phyloP scores from a whole-genome alignment of 2,329 filamentous ascomycete genomes.

The Arthroderma sp. region DNA sequence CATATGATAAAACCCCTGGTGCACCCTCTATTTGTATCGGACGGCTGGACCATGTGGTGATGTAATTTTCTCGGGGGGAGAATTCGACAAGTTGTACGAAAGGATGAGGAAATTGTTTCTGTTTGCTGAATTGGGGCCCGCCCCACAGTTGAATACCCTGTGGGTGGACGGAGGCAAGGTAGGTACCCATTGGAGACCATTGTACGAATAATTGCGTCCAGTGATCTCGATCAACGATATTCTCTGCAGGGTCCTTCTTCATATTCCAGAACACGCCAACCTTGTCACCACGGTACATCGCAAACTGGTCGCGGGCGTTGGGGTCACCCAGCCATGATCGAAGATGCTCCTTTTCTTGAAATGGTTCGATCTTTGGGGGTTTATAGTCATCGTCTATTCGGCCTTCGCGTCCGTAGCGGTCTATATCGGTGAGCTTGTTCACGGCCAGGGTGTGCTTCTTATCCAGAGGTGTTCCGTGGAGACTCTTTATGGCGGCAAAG shows the following conservation, averaged over 20 bases:
- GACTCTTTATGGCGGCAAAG: constrained; percentile 72
- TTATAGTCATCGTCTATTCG: constrained; percentile 85
- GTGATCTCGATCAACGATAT: constrained; percentile 78
- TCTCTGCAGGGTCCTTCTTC: constrained; percentile 80
- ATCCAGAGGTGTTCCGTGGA: constrained; percentile 79
- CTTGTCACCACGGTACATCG: constrained; percentile 81
- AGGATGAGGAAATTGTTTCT: constrained; percentile 87
- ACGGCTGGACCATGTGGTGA: constrained; percentile 92
- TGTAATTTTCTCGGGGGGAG: constrained; percentile 81
- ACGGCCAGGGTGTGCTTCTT: constrained; percentile 92
- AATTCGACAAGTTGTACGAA: constrained; percentile 94
- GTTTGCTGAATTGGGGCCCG: constrained; percentile 73
- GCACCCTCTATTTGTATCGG: constrained; percentile 86
- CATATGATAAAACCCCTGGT: constrained; percentile 68
- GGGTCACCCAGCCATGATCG: constrained; percentile 85
- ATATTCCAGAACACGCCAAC: constrained; percentile 98
- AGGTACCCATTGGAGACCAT: constrained; percentile 94
- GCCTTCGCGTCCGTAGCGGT: constrained; percentile 88
- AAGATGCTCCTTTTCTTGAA: constrained; percentile 85
- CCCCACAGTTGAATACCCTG: constrained; percentile 98
- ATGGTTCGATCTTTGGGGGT: constrained; percentile 68
- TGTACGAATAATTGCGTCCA: constrained; percentile 98
- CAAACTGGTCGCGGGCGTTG: constrained; percentile 86
- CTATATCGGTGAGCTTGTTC: constrained; percentile 97
- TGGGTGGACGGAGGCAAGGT: constrained; percentile 82